Conservation (phyloP, 345 rosid species). For the Salix suchowensis region DNA sequence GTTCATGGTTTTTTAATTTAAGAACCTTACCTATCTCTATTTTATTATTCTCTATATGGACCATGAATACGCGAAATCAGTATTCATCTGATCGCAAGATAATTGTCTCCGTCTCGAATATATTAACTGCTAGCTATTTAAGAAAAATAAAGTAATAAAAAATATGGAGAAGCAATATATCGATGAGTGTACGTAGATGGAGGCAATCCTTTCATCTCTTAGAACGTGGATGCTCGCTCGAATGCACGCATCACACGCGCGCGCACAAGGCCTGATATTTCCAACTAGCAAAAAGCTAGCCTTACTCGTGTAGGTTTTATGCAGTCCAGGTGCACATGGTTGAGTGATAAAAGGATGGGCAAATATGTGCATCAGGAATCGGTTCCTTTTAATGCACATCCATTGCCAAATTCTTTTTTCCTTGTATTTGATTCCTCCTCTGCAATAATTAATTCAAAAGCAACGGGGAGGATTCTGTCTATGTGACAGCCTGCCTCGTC, state of each 20-base stretch:
- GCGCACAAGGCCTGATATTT: background rate
- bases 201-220: no score
- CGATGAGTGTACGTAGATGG: no score
- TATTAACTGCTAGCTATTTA: no score
- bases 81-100: no score
- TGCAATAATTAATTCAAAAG: slow-evolving; percentile 78
- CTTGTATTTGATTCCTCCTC: slow-evolving; percentile 40
- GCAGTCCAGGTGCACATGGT: slow-evolving; percentile 32
- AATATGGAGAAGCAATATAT: no score
- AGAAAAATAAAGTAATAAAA: no score
- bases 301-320: slow-evolving; percentile 42
- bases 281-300: slow-evolving; percentile 35
- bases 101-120: no score
- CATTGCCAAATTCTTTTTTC: slow-evolving; percentile 40
- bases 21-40: no score
- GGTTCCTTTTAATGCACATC: slow-evolving; percentile 57
- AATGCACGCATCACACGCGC: background rate
- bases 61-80: no score
- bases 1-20: no score
- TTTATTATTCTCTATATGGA: no score
- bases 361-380: slow-evolving; percentile 40
- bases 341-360: slow-evolving; percentile 27
- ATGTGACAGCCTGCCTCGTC: background rate
- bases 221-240: slow-evolving; percentile 1
- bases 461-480: slow-evolving; percentile 39